These are phyloP conservation scores for Populus deltoides DNA, from an alignment of 345 rosid genomes.

Conservation along the genomic window DNA sequence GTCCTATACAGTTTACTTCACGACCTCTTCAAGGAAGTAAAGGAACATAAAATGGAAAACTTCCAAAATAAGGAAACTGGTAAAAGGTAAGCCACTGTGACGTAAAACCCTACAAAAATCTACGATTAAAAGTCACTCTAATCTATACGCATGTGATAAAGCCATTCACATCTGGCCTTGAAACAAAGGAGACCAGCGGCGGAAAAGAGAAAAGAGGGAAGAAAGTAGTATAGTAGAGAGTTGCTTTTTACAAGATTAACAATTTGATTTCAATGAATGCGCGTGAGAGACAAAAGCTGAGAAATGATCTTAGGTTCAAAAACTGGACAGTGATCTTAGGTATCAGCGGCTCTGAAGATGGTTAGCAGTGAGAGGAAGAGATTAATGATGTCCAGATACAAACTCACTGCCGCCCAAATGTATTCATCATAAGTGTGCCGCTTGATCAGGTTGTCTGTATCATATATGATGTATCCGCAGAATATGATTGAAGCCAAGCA, in stretches of 20 bases:
- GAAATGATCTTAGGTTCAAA: background rate
- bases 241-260: background rate
- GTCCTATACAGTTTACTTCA: background rate
- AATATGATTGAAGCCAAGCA: constrained; percentile 71
- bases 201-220: too few species aligned
- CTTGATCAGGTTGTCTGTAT: constrained; percentile 88
- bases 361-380: constrained; percentile 71
- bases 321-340: background rate
- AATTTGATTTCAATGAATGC: background rate
- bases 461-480: constrained; percentile 78
- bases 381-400: constrained; percentile 72
- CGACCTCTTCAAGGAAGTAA: background rate
- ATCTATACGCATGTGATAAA: background rate
- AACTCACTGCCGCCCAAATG: constrained; percentile 81
- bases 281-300: too few species aligned
- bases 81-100: background rate
- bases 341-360: constrained; percentile 67
- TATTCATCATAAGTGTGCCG: constrained; percentile 74
- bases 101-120: background rate
- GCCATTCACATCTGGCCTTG: background rate
- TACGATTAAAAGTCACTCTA: background rate
- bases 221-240: background rate
- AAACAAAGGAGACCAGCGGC: background rate
- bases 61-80: background rate
- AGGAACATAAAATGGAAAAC: background rate